A percentile compares a stretch with the other conserved stretches of the same genome.
phyloP scores from a whole-genome alignment of 257 asterid genomes.

The Leptodermis oblonga region DNA sequence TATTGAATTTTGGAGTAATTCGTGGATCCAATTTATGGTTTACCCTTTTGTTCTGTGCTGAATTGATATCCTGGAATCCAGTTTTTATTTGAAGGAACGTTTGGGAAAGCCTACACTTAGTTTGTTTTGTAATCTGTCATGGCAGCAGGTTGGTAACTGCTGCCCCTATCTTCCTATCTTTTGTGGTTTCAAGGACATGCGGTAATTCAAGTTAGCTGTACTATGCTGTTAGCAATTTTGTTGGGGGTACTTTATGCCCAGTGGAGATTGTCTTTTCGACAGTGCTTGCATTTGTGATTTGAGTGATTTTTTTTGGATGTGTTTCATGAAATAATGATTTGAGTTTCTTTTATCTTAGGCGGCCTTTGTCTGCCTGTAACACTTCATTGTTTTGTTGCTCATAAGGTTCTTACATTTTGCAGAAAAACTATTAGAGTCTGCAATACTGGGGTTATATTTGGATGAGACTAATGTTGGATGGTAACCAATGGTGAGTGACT shows the following conservation, averaged over 20 bases:
- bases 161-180: not conserved
- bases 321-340: not conserved
- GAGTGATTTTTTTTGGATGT: not conserved
- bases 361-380: conserved; percentile 2
- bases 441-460: not conserved
- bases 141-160: not conserved
- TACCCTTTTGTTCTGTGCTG: not conserved
- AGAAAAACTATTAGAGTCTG: not conserved
- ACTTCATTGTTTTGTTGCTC: not conserved
- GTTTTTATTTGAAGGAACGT: not conserved
- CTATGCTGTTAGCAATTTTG: not conserved
- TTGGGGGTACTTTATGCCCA: not conserved
- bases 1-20: not conserved
- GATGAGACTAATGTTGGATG: not conserved
- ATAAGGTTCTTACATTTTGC: conserved; percentile 12
- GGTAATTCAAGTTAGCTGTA: not conserved
- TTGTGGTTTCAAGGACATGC: not conserved
- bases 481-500: conserved; percentile 23
- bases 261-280: conserved; percentile 13
- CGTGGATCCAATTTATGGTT: not conserved
- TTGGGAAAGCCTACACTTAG: not conserved
- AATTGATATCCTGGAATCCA: not conserved
- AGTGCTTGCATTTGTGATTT: conserved; percentile 20
- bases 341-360: not conserved
- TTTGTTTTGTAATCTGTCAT: not conserved